phyloP scores from a whole-genome alignment of 805 yeast species.

The Candida boleticola region DNA sequence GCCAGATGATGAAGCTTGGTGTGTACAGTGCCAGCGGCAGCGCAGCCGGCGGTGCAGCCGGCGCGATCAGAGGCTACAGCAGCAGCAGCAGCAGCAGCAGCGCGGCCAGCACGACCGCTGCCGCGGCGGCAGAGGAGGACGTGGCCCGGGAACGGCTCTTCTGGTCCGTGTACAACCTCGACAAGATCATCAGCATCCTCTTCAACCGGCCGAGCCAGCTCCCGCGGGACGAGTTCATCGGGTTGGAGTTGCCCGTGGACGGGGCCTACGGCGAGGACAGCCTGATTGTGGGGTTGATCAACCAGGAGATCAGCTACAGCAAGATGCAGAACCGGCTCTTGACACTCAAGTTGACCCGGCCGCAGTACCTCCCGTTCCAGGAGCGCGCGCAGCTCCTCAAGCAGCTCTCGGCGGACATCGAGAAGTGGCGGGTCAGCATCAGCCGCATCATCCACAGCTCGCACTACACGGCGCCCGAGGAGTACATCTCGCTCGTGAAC shows the following conservation, averaged over 20 bases:
- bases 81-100: background rate
- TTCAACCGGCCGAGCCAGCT: conserved; percentile 34
- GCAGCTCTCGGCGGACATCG: conserved; percentile 29
- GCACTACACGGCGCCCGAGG: conserved; percentile 27
- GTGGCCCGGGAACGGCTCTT: conserved; percentile 20
- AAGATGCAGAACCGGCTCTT: conserved; percentile 26
- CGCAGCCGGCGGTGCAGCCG: background rate
- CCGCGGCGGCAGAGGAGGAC: too few species aligned
- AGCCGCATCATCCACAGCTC: conserved; percentile 27
- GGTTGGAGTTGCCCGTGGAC: conserved; percentile 20
- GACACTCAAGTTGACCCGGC: conserved; percentile 11
- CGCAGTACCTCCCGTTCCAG: background rate
- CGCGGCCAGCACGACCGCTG: background rate
- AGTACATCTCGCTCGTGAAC: conserved; percentile 32
- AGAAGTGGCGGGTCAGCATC: conserved; percentile 34
- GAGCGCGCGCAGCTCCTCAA: conserved; percentile 9
- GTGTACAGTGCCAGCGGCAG: conserved; percentile 15
- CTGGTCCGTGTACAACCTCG: conserved; percentile 39
- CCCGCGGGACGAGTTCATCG: conserved; percentile 23
- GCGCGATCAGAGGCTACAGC: too few species aligned
- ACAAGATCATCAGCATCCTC: conserved; percentile 36
- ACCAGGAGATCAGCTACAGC: conserved; percentile 23
- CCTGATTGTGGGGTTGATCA: conserved; percentile 13
- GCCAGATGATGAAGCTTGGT: conserved; percentile 22
- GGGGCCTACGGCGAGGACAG: conserved; percentile 9